Evolutionary conservation across 257 asterid species (phyloP), one percentile per base, ranked within the genome.

Genomic region (Scutellaria galericulata): DNA sequence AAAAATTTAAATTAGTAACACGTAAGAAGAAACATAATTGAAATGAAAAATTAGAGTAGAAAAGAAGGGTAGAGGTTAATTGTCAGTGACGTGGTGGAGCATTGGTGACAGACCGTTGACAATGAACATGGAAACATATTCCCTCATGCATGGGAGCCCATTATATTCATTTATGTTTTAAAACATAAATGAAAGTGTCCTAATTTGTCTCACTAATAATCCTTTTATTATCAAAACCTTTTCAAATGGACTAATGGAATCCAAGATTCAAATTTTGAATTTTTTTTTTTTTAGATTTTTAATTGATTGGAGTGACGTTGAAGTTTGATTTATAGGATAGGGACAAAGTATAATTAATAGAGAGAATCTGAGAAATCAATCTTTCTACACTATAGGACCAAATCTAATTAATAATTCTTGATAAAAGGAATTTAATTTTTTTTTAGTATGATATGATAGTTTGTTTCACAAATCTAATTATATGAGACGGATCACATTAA

Each of bases 81-180:
- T 74, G 76, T 65, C 71, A 48, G 66, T 65, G 44, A 65, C 15
- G 71, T 73, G 75, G 77, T 39, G 53, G 83, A 53, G 73, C 10
- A 75, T 55, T 72, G 76, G 81, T 64, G 80, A 82, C 84, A 78
- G 9, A 5, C 57, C 12, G 67, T 70, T 39, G 14, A 50, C 70
- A 77, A 58, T 60, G 83, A 86, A 80, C 89, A 66, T 75, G 87
- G 77, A 81, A 80, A 66, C 78, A 82, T 18, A 18, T 18, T 71
- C 75, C 86, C 71, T n/a, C 79, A 57, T 86, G 89, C 89, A 82
- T 84, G 88, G 88, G 73, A 87, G 68, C 86, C 85, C 85, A 84
- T 83, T 39, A 50, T 65, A n/a, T 39, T 14, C 9, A 39, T 15
- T 48, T 45, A 22, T 31, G 35, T 57, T 18, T 12, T 60, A 48